Conservation (phyloP, 768 basidiomycete species). For the Serendipita sp. region DNA sequence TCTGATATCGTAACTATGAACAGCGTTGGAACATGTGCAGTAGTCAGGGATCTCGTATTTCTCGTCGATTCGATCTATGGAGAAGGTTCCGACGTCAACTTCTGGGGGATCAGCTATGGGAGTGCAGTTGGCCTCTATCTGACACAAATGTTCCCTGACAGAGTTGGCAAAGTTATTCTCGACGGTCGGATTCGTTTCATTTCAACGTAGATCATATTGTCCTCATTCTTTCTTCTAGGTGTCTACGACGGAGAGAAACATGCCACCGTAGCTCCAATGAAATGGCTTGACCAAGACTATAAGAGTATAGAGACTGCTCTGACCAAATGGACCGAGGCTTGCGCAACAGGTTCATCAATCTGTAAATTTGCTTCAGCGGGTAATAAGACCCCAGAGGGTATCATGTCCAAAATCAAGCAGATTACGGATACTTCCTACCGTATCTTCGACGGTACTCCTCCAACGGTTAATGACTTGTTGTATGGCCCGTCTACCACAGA, state of each 20-base stretch:
- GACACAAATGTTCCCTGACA: neutral
- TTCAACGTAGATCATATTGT: neutral
- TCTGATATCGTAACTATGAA: neutral
- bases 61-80: neutral
- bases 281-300: neutral
- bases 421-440: neutral
- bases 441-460: neutral
- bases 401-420: neutral
- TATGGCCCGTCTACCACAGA: neutral
- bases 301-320: neutral
- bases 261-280: neutral
- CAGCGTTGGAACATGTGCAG: neutral
- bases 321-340: neutral
- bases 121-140: neutral
- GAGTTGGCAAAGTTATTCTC: neutral
- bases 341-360: neutral
- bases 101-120: neutral
- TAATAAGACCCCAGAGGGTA: neutral
- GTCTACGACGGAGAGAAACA: neutral
- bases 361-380: neutral
- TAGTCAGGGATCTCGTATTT: neutral
- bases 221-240: neutral
- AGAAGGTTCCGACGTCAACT: neutral
- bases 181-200: neutral
- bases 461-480: neutral